phyloP scores from a whole-genome alignment of 192 early-diverging fungal genomes.

The Powellomyces hirtus region DNA sequence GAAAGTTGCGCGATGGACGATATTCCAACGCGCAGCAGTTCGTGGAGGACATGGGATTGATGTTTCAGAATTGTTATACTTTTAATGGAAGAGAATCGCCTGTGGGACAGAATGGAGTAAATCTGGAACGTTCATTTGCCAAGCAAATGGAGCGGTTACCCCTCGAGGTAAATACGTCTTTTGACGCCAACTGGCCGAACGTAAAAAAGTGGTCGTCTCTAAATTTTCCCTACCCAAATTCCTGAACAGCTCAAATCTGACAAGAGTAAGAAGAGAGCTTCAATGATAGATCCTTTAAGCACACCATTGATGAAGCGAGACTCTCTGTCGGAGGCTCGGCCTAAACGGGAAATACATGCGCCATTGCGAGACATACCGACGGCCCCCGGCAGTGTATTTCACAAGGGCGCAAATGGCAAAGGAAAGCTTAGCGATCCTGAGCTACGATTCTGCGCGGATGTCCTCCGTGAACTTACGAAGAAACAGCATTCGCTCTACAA shows the following conservation, averaged over 20 bases:
- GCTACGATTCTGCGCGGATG: constrained; percentile 33
- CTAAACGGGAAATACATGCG: constrained; percentile 36
- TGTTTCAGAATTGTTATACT: constrained; percentile 53
- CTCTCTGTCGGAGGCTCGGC: constrained; percentile 4
- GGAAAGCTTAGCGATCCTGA: constrained; percentile 19
- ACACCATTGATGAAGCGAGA: background rate
- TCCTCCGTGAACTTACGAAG: constrained; percentile 39
- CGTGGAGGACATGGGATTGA: constrained; percentile 43
- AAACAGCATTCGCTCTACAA: constrained; percentile 34
- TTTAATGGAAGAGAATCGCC: constrained; percentile 48
- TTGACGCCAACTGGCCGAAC: too few species aligned
- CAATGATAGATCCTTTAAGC: constrained; percentile 3
- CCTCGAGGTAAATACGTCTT: background rate
- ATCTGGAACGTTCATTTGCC: constrained; percentile 35
- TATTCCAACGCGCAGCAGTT: constrained; percentile 54
- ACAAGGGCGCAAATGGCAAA: constrained; percentile 1
- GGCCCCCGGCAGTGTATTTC: background rate
- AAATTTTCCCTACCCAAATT: too few species aligned
- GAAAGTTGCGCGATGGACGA: constrained; percentile 56
- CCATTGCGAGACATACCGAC: constrained; percentile 22
- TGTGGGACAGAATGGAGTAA: constrained; percentile 35
- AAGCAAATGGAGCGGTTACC: constrained; percentile 49
- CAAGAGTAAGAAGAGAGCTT: constrained; percentile 25
- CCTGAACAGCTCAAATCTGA: background rate
- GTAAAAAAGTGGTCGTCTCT: too few species aligned